phyloP scores from a whole-genome alignment of 441 rosid species.

The Viola pubescens region DNA sequence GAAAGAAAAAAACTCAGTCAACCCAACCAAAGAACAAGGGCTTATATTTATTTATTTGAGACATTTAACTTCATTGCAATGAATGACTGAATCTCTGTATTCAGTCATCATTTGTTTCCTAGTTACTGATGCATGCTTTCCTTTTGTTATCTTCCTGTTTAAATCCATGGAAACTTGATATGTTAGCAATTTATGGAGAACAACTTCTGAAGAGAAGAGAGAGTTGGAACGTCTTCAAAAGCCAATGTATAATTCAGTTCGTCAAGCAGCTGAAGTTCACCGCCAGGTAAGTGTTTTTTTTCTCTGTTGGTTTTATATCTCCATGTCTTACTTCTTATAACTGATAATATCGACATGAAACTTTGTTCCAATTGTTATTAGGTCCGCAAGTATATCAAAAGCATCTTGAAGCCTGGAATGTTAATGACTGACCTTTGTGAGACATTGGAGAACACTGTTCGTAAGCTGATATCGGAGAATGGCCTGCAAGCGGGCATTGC shows the following conservation, averaged over 20 bases:
- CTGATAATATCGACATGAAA: constrained; percentile 13
- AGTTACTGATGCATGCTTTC: background rate
- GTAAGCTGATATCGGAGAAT: constrained; percentile 81
- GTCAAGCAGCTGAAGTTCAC: constrained; percentile 97
- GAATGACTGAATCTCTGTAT: background rate
- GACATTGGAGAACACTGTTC: constrained; percentile 82
- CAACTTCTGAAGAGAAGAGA: constrained; percentile 93
- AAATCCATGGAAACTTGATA: constrained; percentile 6
- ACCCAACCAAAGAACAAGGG: background rate
- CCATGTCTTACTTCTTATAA: background rate
- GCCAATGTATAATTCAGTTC: constrained; percentile 81
- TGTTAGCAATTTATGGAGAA: constrained; percentile 84
- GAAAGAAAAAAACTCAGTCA: background rate
- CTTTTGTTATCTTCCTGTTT: background rate
- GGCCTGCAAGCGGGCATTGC: constrained; percentile 98
- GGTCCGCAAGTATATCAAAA: constrained; percentile 79
- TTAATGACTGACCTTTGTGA: constrained; percentile 91
- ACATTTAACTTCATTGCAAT: background rate
- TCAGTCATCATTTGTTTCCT: too few species aligned
- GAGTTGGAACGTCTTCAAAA: constrained; percentile 80
- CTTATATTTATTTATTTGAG: background rate
- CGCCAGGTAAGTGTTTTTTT: constrained; percentile 55
- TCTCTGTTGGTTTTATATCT: background rate
- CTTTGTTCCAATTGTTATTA: constrained; percentile 22
- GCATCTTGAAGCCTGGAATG: constrained; percentile 86